Percentiles rank a stretch among this genome's conserved stretches.
Evolutionary conservation across 179 eudicot genomes (phyloP).

Genomic region (Drosera spatulata): DNA sequence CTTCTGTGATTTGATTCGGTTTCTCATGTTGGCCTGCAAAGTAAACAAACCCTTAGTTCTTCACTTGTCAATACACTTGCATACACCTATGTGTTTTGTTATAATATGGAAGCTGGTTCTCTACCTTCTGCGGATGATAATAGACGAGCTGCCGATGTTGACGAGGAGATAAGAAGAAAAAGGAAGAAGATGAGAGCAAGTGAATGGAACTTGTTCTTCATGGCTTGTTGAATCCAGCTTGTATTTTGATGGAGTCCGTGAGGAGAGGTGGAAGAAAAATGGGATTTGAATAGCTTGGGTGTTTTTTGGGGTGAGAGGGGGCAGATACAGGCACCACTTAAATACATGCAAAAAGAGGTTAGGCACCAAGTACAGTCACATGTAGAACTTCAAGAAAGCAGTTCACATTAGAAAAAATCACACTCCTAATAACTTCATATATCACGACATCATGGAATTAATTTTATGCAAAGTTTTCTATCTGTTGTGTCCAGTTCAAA

Average conservation of each 20-base stretch:
- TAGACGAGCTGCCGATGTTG: conserved; percentile 27
- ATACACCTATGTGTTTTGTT: not conserved
- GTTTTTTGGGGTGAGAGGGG: too few relatives aligned
- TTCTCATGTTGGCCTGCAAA: conserved; percentile 15
- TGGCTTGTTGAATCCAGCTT: conserved; percentile 4
- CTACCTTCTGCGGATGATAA: conserved; percentile 25
- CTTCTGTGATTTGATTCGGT: conserved; percentile 11
- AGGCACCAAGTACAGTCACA: too few relatives aligned
- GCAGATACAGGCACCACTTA: too few relatives aligned
- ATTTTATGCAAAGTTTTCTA: too few relatives aligned
- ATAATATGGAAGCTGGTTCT: not conserved
- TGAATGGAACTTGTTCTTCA: conserved; percentile 23
- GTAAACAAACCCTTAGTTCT: not conserved
- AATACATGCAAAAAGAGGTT: too few relatives aligned
- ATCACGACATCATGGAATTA: too few relatives aligned
- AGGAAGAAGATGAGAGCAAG: conserved; percentile 15
- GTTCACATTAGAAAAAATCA: too few relatives aligned
- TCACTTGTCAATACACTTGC: not conserved
- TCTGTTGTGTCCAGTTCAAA: too few relatives aligned
- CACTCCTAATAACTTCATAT: too few relatives aligned
- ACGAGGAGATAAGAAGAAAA: conserved; percentile 14
- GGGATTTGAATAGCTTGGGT: not conserved
- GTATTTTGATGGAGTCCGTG: not conserved
- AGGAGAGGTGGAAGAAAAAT: not conserved
- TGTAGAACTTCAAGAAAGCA: too few relatives aligned